Percentiles rank a stretch among this genome's conserved stretches.
phyloP scores from a whole-genome alignment of 2,329 filamentous ascomycete genomes.

The Penicillium fuscoglaucum region DNA sequence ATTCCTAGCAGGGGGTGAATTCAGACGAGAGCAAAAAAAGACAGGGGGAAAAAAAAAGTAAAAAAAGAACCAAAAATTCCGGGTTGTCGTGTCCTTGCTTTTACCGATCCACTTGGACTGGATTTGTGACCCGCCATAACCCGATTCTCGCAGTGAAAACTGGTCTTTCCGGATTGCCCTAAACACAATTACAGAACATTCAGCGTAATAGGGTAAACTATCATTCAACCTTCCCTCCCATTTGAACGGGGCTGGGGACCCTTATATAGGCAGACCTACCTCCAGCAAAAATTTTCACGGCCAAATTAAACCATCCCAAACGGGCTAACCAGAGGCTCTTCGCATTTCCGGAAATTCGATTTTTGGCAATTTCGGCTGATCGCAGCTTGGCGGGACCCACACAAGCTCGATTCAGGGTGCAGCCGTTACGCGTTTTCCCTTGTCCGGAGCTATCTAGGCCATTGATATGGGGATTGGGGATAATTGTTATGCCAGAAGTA shows the following conservation, averaged over 20 bases:
- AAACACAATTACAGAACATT: slow-evolving; percentile 12
- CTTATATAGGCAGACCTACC: slow-evolving; percentile 6
- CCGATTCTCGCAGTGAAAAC: slow-evolving; percentile 16
- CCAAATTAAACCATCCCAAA: not conserved
- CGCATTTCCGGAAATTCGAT: slow-evolving; percentile 13
- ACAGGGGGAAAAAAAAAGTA: not conserved
- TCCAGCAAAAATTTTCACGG: not conserved
- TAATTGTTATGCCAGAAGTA: not conserved
- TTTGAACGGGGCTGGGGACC: slow-evolving; percentile 1
- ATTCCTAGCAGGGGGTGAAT: not conserved
- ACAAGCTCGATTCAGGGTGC: slow-evolving; percentile 24
- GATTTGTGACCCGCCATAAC: slow-evolving; percentile 26
- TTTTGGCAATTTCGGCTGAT: slow-evolving; percentile 24
- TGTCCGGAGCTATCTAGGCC: not conserved
- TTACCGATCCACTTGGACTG: slow-evolving; percentile 23
- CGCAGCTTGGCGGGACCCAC: slow-evolving; percentile 30
- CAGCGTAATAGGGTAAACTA: not conserved
- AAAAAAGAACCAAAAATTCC: slow-evolving; percentile 7
- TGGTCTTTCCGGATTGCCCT: slow-evolving; percentile 19
- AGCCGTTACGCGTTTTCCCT: slow-evolving; percentile 3
- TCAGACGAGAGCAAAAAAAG: not conserved
- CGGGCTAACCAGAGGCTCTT: slow-evolving; percentile 19
- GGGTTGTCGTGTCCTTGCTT: slow-evolving; percentile 20
- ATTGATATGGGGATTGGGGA: not conserved
- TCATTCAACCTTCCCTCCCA: not conserved